phyloP scores from a whole-genome alignment of 148 eudicot genomes.

The Suaeda aralocaspica region DNA sequence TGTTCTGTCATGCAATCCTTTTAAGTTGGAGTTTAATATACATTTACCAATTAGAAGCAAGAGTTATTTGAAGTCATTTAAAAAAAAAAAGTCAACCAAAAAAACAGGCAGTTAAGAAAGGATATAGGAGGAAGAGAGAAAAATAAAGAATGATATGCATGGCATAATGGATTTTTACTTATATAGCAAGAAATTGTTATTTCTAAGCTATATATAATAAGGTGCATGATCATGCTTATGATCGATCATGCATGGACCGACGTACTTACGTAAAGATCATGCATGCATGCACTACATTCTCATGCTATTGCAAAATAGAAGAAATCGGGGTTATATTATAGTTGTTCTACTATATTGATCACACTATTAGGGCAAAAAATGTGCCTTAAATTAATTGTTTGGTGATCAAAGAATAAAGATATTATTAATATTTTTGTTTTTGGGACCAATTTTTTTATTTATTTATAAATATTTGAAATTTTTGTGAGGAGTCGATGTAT shows the following conservation, averaged over 20 bases:
- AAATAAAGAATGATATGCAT: neutral
- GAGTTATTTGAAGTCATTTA: neutral
- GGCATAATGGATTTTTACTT: neutral
- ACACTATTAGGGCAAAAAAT: constrained; percentile 7
- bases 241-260: neutral
- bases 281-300: neutral
- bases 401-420: constrained; percentile 12
- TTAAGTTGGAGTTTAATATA: constrained; percentile 13
- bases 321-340: constrained; percentile 13
- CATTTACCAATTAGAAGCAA: neutral
- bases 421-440: neutral
- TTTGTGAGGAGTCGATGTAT: constrained; percentile 24
- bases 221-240: neutral
- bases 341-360: constrained; percentile 9
- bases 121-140: neutral
- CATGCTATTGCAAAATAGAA: neutral
- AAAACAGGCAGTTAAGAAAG: neutral
- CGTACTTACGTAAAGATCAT: neutral
- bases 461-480: neutral
- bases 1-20: constrained; percentile 67
- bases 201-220: neutral
- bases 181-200: neutral
- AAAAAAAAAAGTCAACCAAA: neutral
- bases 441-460: neutral
- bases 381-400: neutral